A percentile compares a stretch with the other conserved stretches of the same genome.
Evolutionary conservation across 371 early-diverging fungal genomes (phyloP).

Genomic region (Mortierella sp.): DNA sequence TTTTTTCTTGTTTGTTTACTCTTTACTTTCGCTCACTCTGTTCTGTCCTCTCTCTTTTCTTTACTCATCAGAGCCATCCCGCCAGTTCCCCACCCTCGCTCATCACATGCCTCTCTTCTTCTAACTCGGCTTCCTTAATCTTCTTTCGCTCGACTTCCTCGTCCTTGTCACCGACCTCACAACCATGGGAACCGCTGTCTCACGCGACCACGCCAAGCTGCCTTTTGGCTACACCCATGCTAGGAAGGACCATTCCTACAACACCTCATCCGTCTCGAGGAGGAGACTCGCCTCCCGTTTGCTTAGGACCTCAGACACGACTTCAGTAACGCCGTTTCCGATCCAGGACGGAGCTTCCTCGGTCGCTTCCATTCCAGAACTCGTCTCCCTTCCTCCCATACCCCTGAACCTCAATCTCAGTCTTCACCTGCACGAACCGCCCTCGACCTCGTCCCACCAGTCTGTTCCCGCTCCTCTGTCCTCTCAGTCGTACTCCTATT

Average conservation of each 20-base stretch:
- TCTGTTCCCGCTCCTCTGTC: not conserved
- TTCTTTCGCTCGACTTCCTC: not conserved
- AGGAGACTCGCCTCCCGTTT: slow-evolving; percentile 28
- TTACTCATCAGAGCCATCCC: too few species aligned
- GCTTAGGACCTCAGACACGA: slow-evolving; percentile 38
- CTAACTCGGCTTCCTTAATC: not conserved
- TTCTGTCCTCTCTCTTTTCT: not conserved
- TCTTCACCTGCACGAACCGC: not conserved
- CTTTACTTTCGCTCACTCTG: not conserved
- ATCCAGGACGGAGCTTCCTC: slow-evolving; percentile 23
- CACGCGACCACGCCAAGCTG: slow-evolving; percentile 52
- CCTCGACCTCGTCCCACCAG: not conserved
- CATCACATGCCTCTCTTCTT: not conserved
- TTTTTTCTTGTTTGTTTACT: not conserved
- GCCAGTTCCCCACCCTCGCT: not conserved
- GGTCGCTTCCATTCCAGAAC: slow-evolving; percentile 16
- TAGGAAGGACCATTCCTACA: slow-evolving; percentile 41
- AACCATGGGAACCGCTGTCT: slow-evolving; percentile 41
- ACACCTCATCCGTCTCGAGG: slow-evolving; percentile 39
- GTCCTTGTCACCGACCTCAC: not conserved
- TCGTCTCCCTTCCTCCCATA: slow-evolving; percentile 7
- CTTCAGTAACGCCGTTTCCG: slow-evolving; percentile 45
- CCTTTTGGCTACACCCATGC: slow-evolving; percentile 53
- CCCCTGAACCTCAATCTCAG: not conserved
- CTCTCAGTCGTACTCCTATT: not conserved